A percentile compares a stretch with the other conserved stretches of the same genome.
Evolutionary conservation across 441 rosid genomes (phyloP).

Genomic region (Isatis lusitanica): DNA sequence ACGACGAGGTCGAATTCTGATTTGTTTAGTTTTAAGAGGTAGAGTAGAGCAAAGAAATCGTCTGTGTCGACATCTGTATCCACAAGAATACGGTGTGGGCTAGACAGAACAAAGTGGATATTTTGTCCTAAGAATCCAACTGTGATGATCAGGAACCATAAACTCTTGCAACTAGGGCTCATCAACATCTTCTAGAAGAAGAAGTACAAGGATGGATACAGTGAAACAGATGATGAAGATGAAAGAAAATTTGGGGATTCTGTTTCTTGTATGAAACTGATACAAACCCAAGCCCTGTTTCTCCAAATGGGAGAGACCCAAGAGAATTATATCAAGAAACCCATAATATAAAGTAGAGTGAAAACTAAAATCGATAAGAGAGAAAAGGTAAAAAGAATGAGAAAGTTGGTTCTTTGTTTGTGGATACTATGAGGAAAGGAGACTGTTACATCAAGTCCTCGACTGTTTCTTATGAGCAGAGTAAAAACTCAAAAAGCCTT

Average conservation of each 20-base stretch:
- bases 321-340: not conserved
- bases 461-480: not conserved
- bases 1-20: slow-evolving; percentile 80
- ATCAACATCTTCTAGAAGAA: slow-evolving; percentile 27
- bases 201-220: not conserved
- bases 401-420: not conserved
- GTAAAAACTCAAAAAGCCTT: not conserved
- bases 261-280: slow-evolving; percentile 18
- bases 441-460: slow-evolving; percentile 18
- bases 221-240: not conserved
- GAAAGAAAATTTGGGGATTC: not conserved
- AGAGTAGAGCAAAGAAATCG: slow-evolving; percentile 84
- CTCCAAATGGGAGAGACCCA: not conserved
- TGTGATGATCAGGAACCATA: slow-evolving; percentile 10
- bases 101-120: slow-evolving; percentile 37
- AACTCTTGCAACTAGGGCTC: slow-evolving; percentile 13
- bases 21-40: slow-evolving; percentile 78
- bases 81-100: slow-evolving; percentile 59
- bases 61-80: slow-evolving; percentile 92
- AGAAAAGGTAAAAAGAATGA: not conserved
- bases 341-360: not conserved
- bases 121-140: slow-evolving; percentile 37
- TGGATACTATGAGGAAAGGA: slow-evolving; percentile 12
- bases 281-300: not conserved
- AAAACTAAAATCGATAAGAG: not conserved